A percentile compares a stretch with the other conserved stretches of the same genome.
These are phyloP conservation scores for Narthecium ossifragum DNA, from an alignment of 106 monocot genomes.

Conservation along the genomic window DNA sequence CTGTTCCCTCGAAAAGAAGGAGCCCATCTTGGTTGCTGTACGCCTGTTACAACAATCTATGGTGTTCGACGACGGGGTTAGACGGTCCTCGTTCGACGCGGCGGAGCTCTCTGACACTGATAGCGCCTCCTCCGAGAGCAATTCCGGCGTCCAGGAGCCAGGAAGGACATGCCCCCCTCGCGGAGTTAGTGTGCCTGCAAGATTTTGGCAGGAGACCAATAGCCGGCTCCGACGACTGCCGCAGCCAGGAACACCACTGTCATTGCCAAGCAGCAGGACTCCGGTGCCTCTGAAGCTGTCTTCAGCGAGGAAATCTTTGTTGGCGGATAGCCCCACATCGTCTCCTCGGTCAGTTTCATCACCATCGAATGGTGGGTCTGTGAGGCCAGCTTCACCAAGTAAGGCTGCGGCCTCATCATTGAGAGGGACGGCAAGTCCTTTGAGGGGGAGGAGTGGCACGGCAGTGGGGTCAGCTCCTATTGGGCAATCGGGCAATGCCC, in stretches of 20 bases:
- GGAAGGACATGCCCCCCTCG: conserved; percentile 19
- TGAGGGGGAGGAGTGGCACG: conserved; percentile 25
- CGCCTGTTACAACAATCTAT: conserved; percentile 54
- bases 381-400: conserved; percentile 36
- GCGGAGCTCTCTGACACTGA: conserved; percentile 59
- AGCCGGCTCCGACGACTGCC: conserved; percentile 45
- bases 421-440: conserved; percentile 53
- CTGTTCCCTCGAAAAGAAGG: conserved; percentile 31
- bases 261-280: conserved; percentile 11
- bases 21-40: conserved; percentile 42
- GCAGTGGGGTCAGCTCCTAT: conserved; percentile 1
- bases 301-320: conserved; percentile 17
- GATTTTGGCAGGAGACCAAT: conserved; percentile 77
- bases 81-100: conserved; percentile 43
- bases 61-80: conserved; percentile 36
- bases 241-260: conserved; percentile 28
- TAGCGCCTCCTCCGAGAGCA: conserved; percentile 86
- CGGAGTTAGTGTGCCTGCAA: conserved; percentile 59
- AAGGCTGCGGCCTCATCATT: conserved; percentile 32
- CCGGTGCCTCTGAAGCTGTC: conserved; percentile 12
- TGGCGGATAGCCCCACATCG: conserved; percentile 24
- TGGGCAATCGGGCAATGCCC: conserved; percentile 31
- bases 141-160: conserved; percentile 51
- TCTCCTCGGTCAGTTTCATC: conserved; percentile 28
- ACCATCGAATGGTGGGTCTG: conserved; percentile 19